Conservation (phyloP, 352 stramenopile genomes). For the Phytophthora sansomeana region DNA sequence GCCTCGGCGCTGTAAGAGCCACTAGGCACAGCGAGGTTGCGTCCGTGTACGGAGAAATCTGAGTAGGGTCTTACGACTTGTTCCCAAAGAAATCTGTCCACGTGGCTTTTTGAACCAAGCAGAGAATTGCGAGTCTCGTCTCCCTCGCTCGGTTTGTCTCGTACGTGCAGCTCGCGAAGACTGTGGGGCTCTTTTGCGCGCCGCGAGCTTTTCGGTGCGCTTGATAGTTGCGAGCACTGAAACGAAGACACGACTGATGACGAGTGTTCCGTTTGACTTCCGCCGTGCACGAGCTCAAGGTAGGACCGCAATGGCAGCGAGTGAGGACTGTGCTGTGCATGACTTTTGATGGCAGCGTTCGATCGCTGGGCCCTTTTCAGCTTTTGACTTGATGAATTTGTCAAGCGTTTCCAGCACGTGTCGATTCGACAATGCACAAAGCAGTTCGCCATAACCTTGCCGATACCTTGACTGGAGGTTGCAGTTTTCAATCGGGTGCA, state of each 20-base stretch:
- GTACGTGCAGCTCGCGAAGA: no score
- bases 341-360: no score
- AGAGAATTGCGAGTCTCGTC: constrained; percentile 22
- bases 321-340: no score
- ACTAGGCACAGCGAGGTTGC: no score
- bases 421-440: no score
- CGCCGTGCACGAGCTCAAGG: constrained; percentile 7
- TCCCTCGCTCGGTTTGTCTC: constrained; percentile 29
- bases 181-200: no score
- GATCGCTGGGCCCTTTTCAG: constrained; percentile 22
- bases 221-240: constrained; percentile 18
- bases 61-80: no score
- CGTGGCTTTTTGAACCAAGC: constrained; percentile 27
- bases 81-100: constrained; percentile 9
- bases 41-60: no score
- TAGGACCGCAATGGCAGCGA: constrained; percentile 18
- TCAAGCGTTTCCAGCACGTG: no score
- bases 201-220: constrained; percentile 37
- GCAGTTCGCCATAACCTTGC: no score
- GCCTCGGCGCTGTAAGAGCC: constrained; percentile 75
- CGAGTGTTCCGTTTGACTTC: constrained; percentile 24
- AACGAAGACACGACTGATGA: constrained; percentile 20
- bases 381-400: no score
- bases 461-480: background rate
- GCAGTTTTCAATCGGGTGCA: background rate